Evolutionary conservation across 2,329 filamentous ascomycete species (phyloP).

Genomic region (Penicillium sp.): DNA sequence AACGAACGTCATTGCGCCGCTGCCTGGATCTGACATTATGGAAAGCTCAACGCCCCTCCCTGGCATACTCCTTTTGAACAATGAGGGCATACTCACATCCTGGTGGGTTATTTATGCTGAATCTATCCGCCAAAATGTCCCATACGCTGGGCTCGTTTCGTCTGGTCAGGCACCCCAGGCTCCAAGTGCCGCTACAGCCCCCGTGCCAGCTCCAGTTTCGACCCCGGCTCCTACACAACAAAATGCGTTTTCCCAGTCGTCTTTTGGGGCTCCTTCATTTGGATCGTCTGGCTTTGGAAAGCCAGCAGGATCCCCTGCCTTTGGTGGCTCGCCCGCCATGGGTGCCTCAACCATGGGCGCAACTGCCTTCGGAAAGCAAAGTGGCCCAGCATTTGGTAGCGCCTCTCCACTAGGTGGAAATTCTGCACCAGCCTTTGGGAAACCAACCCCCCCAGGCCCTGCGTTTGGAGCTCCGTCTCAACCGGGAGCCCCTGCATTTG

Average conservation of each 20-base stretch:
- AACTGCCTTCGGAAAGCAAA: constrained; percentile 32
- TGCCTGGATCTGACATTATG: constrained; percentile 74
- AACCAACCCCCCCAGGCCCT: constrained; percentile 31
- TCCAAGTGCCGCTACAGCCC: constrained; percentile 8
- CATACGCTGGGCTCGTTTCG: constrained; percentile 69
- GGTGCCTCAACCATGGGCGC: constrained; percentile 24
- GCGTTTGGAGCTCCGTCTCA: constrained; percentile 40
- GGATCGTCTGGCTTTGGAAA: constrained; percentile 40
- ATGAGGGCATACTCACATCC: constrained; percentile 78
- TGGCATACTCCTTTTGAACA: constrained; percentile 80
- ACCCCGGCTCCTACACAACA: constrained; percentile 11
- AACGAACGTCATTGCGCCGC: constrained; percentile 76
- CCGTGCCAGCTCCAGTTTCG: background rate
- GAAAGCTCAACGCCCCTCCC: constrained; percentile 81
- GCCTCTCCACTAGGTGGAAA: constrained; percentile 28
- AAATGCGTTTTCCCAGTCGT: constrained; percentile 30
- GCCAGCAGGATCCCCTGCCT: constrained; percentile 24
- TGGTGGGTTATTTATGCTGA: constrained; percentile 96
- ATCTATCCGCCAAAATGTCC: constrained; percentile 72
- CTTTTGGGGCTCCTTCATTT: constrained; percentile 21
- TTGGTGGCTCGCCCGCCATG: constrained; percentile 27
- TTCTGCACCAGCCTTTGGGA: constrained; percentile 30
- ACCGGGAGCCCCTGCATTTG: constrained; percentile 32
- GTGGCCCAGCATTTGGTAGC: constrained; percentile 30
- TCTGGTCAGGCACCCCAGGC: constrained; percentile 17